These are phyloP conservation scores for Cucurbita pepo DNA, from an alignment of 306 rosid species.

Conservation along the genomic window DNA sequence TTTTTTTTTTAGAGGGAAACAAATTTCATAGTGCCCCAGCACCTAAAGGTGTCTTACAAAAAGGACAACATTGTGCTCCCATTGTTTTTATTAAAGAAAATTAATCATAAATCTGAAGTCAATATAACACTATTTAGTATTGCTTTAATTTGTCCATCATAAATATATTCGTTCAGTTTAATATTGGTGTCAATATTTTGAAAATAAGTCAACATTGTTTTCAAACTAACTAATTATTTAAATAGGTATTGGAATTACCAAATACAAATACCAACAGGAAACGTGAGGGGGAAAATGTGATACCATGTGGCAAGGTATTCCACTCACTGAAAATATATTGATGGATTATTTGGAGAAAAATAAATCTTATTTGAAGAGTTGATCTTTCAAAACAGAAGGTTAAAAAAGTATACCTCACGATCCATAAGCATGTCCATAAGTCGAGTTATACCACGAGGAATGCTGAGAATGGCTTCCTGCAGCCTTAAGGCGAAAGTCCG, in stretches of 20 bases:
- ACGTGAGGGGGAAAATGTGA: neutral
- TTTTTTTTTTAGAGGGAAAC: too few species aligned
- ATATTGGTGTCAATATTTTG: too few species aligned
- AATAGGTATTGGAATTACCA: neutral
- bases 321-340: neutral
- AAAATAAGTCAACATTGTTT: neutral
- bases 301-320: neutral
- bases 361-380: neutral
- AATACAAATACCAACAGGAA: neutral
- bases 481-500: slow-evolving; percentile 50
- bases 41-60: too few species aligned
- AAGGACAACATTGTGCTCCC: too few species aligned
- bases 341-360: neutral
- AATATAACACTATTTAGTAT: neutral
- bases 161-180: neutral
- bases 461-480: slow-evolving; percentile 89
- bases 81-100: neutral
- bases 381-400: neutral
- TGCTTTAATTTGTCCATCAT: neutral
- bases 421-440: slow-evolving; percentile 98
- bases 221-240: neutral
- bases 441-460: slow-evolving; percentile 85
- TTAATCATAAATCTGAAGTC: neutral
- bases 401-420: slow-evolving; percentile 55
- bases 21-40: too few species aligned